Evolutionary conservation across 140 eudicot genomes (phyloP).

Genomic region (Artemisia princeps): DNA sequence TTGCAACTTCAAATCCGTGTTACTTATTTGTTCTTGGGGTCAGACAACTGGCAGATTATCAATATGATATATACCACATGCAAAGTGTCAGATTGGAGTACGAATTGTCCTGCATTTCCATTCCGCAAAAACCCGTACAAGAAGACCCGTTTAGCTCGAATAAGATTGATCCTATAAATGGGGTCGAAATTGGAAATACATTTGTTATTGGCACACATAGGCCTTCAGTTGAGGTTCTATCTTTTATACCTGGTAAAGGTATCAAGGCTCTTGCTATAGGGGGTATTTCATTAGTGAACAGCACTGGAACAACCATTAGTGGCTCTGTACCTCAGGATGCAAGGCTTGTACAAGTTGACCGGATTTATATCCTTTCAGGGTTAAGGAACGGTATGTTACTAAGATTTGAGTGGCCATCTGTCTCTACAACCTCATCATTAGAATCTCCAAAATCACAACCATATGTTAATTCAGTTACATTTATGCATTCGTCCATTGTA

Average conservation of each 20-base stretch:
- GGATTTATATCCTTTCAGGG: slow-evolving; percentile 69
- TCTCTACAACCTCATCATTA: slow-evolving; percentile 23
- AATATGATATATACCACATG: slow-evolving; percentile 57
- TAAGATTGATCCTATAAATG: slow-evolving; percentile 27
- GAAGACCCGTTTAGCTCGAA: slow-evolving; percentile 22
- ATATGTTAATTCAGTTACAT: slow-evolving; percentile 21
- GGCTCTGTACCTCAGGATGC: slow-evolving; percentile 97
- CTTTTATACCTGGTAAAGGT: slow-evolving; percentile 59
- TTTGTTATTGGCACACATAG: slow-evolving; percentile 86
- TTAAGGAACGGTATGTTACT: slow-evolving; percentile 93
- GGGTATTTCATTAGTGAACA: slow-evolving; percentile 56
- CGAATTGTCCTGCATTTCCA: slow-evolving; percentile 85
- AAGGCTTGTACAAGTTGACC: slow-evolving; percentile 74
- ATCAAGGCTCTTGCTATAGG: slow-evolving; percentile 62
- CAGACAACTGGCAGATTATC: slow-evolving; percentile 28
- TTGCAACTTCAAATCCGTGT: slow-evolving; percentile 88
- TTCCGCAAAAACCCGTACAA: slow-evolving; percentile 42
- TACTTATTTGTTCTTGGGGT: slow-evolving; percentile 67
- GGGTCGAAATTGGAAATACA: slow-evolving; percentile 33
- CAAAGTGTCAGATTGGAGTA: slow-evolving; percentile 60
- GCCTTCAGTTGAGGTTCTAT: slow-evolving; percentile 87
- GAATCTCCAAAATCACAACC: slow-evolving; percentile 29
- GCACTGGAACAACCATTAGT: slow-evolving; percentile 57
- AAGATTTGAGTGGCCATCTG: slow-evolving; percentile 85
- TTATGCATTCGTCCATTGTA: slow-evolving; percentile 23